These are phyloP conservation scores for Boechera retrofracta DNA, from an alignment of 345 rosid genomes.

Conservation along the genomic window DNA sequence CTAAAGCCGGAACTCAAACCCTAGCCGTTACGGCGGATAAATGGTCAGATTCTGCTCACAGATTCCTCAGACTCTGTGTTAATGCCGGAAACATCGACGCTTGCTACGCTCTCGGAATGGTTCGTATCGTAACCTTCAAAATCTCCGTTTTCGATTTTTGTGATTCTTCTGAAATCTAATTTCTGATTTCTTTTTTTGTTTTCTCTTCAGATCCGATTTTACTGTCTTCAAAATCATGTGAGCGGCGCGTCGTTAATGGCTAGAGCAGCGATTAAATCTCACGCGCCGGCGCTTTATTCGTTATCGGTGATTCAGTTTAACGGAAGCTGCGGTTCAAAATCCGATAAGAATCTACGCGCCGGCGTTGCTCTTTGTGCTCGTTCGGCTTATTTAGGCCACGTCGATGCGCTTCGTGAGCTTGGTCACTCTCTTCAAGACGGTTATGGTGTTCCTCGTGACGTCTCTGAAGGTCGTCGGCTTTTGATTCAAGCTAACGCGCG, in stretches of 20 bases:
- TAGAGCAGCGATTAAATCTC: conserved; percentile 67
- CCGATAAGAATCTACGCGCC: conserved; percentile 60
- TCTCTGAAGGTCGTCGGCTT: conserved; percentile 58
- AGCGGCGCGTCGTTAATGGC: conserved; percentile 71
- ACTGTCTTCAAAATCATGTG: conserved; percentile 55
- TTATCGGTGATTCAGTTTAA: conserved; percentile 71
- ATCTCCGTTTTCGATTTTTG: background rate
- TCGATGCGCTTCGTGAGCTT: conserved; percentile 68
- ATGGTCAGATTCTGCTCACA: conserved; percentile 68
- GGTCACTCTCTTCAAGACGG: conserved; percentile 82
- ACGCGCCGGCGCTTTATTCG: conserved; percentile 63
- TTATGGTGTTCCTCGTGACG: conserved; percentile 60
- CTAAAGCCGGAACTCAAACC: conserved; percentile 50
- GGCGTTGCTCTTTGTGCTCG: conserved; percentile 68
- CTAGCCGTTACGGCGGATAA: conserved; percentile 53
- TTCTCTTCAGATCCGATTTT: conserved; percentile 67
- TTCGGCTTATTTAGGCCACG: conserved; percentile 64
- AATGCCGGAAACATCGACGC: conserved; percentile 66
- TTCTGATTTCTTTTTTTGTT: background rate
- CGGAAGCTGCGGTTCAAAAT: conserved; percentile 70
- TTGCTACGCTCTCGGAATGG: conserved; percentile 70
- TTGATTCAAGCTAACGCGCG: conserved; percentile 66
- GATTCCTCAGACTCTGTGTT: conserved; percentile 57
- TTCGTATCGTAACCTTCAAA: conserved; percentile 6
- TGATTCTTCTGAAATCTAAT: background rate